A percentile compares a stretch with the other conserved stretches of the same genome.
Evolutionary conservation across 495 filamentous ascomycete species (phyloP).

Genomic region (Thermochaetoides thermophila): DNA sequence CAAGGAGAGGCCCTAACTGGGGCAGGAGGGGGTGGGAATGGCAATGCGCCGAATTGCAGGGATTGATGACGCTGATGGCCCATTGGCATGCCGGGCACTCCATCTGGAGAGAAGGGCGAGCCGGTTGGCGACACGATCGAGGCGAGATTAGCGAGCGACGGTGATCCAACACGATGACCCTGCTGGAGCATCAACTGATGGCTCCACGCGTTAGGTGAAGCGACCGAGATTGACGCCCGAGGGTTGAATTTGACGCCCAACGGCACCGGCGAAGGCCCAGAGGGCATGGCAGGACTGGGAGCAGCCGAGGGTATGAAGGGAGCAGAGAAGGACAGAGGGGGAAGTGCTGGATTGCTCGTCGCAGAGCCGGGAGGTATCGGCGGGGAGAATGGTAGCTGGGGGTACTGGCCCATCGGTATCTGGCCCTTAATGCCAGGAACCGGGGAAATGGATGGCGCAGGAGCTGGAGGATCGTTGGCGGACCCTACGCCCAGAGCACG

Average conservation of each 20-base stretch:
- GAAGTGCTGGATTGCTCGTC: conserved; percentile 42
- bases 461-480: conserved; percentile 54
- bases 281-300: conserved; percentile 41
- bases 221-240: conserved; percentile 38
- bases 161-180: conserved; percentile 41
- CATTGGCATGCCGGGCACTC: conserved; percentile 22
- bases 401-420: conserved; percentile 44
- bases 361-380: conserved; percentile 50
- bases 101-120: conserved; percentile 36
- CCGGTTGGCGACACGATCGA: conserved; percentile 36
- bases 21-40: conserved; percentile 35
- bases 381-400: conserved; percentile 56
- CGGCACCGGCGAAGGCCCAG: conserved; percentile 39
- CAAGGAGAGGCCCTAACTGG: conserved; percentile 41
- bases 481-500: conserved; percentile 79
- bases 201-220: conserved; percentile 37
- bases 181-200: conserved; percentile 39
- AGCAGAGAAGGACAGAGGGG: conserved; percentile 45
- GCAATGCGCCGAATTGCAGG: conserved; percentile 39
- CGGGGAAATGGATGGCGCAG: conserved; percentile 38
- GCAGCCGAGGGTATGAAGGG: conserved; percentile 39
- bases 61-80: conserved; percentile 45
- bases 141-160: conserved; percentile 34
- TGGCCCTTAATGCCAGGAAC: conserved; percentile 40
- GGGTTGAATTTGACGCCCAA: conserved; percentile 40